These are phyloP conservation scores for Elaeis guineensis DNA, from an alignment of 176 grass and related monocot genomes.

Conservation along the genomic window DNA sequence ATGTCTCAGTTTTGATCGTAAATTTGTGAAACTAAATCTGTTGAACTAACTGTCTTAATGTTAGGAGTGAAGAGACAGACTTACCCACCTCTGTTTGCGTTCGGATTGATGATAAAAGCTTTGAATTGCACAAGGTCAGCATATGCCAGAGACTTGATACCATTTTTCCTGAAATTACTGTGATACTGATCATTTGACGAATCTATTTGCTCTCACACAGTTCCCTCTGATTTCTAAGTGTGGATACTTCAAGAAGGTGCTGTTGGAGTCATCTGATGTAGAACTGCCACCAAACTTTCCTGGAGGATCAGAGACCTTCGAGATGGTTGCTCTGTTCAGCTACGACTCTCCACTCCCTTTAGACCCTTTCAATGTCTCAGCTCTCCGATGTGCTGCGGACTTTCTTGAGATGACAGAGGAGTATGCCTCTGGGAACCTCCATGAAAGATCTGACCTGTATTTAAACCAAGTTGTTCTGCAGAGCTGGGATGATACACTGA, in stretches of 20 bases:
- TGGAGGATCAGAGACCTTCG: slow-evolving; percentile 59
- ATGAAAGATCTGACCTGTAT: slow-evolving; percentile 72
- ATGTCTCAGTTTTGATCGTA: too few species aligned
- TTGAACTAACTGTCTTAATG: background rate
- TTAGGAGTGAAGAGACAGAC: slow-evolving; percentile 57
- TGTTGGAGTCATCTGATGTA: slow-evolving; percentile 25
- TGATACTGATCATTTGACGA: too few species aligned
- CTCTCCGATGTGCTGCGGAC: slow-evolving; percentile 74
- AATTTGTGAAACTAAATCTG: too few species aligned
- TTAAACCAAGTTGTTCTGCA: slow-evolving; percentile 94
- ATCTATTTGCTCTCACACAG: slow-evolving; percentile 21
- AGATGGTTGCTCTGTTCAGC: slow-evolving; percentile 64
- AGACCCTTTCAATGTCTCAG: slow-evolving; percentile 74
- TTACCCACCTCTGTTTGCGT: slow-evolving; percentile 44
- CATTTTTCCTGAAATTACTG: too few species aligned
- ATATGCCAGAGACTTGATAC: background rate
- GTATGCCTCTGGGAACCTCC: slow-evolving; percentile 29
- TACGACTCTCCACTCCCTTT: slow-evolving; percentile 57
- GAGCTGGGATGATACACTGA: slow-evolving; percentile 83
- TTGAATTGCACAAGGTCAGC: slow-evolving; percentile 62
- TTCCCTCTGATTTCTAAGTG: slow-evolving; percentile 48
- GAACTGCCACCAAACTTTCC: slow-evolving; percentile 50
- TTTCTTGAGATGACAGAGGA: slow-evolving; percentile 47
- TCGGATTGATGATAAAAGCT: slow-evolving; percentile 37
- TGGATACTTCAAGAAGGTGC: slow-evolving; percentile 40